These are phyloP conservation scores for Austroboletus olivaceoglutinosus DNA, from an alignment of 1,284 basidiomycete genomes.

Conservation along the genomic window DNA sequence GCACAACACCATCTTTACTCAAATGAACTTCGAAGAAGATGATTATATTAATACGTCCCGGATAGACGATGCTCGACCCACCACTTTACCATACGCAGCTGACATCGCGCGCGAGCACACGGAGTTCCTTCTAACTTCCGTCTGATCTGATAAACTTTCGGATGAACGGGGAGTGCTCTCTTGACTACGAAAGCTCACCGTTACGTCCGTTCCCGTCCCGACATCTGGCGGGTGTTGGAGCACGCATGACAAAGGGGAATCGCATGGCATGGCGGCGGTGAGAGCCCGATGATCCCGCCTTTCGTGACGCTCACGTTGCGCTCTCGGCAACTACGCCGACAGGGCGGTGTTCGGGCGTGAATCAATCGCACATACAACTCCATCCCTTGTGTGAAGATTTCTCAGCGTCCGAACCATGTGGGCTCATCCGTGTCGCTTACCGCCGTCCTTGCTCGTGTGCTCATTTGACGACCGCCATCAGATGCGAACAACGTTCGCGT, in stretches of 20 bases:
- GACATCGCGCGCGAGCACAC: background rate
- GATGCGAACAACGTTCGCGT: slow-evolving; percentile 1
- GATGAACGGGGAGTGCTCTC: background rate
- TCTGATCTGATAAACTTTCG: slow-evolving; percentile 8
- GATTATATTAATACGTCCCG: slow-evolving; percentile 4
- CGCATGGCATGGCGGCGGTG: background rate
- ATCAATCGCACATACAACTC: background rate
- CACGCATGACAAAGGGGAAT: background rate
- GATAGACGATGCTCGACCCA: slow-evolving; percentile 11
- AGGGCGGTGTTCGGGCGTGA: background rate
- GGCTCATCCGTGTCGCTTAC: background rate
- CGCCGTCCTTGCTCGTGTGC: background rate
- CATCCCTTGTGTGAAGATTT: slow-evolving; percentile 4
- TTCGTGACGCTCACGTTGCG: background rate
- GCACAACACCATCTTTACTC: background rate
- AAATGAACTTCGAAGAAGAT: slow-evolving; percentile 17
- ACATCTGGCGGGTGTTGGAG: background rate
- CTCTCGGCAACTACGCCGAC: background rate
- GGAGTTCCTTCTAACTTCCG: slow-evolving; percentile 2
- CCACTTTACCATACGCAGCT: slow-evolving; percentile 11
- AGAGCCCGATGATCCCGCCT: slow-evolving; percentile 2
- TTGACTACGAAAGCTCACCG: background rate
- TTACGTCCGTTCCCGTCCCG: background rate
- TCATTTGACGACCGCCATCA: slow-evolving; percentile 4
- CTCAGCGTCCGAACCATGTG: background rate